Evolutionary conservation across 352 stramenopile genomes (phyloP), one percentile per base, ranked within the genome.

Genomic region (Phytophthora macrochlamydospora): DNA sequence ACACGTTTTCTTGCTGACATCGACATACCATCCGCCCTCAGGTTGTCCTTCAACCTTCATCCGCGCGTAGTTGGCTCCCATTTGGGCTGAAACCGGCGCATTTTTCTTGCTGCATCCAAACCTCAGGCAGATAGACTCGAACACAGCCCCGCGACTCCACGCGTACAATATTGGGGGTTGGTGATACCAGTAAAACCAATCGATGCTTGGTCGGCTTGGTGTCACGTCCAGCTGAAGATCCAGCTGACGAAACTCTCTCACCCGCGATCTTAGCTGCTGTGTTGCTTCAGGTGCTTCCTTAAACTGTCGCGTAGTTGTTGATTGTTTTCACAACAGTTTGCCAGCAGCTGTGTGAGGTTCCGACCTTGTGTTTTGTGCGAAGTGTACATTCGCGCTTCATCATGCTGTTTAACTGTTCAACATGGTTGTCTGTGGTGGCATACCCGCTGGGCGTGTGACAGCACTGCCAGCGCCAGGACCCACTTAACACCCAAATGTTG

Each of bases 351-450:
- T 6, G 33, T 12, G 3, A 51, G 45, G 24, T 24, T 30, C 45
- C 45, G n/a, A 51, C 33, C 18, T 51, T 51, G 6, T 33, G 45
- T 11, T 24, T 6, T 24, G 5, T 14, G 18, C 24, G 45, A 2
- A 62, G 14, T n/a, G 59, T 58, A 51, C 65, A 73, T 7, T 69
- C 59, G 8, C 51, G 54, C 45, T 73, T 73, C 18, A 73, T 35
- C 4, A 18, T 48, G 1, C n/a, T 4, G 51, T 69, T 73, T 30
- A 69, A 73, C 24, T 62, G 43, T 13, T 73, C 59, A 4, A 66
- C 43, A 1, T 58, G 59, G 29, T 73, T 65, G 55, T 68, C 68
- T 0, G 59, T 73, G 12, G 60, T 65, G 2, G 66, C 66, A 46
- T 43, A 63, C 3, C 54, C 59, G 0, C 50, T 8, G 11, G 65